Conservation (phyloP, 148 eudicot species). For the Arctostaphylos glauca region DNA sequence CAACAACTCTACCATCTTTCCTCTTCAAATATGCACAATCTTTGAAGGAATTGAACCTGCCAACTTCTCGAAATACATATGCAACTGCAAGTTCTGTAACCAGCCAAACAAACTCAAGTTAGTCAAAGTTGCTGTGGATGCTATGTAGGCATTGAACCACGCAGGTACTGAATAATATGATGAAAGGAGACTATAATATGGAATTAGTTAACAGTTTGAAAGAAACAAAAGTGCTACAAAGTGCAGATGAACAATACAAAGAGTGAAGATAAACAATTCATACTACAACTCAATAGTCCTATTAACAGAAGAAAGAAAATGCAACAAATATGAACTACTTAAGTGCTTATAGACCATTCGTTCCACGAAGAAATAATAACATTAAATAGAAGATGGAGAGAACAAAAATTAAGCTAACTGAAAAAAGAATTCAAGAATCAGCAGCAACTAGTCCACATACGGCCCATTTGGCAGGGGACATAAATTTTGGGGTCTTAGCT, state of each 20-base stretch:
- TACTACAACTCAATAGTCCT: background rate
- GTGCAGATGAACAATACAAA: background rate
- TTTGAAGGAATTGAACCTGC: conserved; percentile 33
- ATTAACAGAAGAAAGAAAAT: background rate
- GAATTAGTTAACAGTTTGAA: background rate
- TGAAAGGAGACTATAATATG: background rate
- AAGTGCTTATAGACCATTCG: background rate
- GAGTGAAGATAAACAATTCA: background rate
- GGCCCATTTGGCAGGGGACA: background rate
- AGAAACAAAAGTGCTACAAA: background rate
- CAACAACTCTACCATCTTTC: conserved; percentile 61
- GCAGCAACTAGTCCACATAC: background rate
- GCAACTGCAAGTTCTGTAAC: conserved; percentile 72
- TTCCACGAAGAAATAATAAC: background rate
- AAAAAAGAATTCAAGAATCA: background rate
- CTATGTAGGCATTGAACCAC: background rate
- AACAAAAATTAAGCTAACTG: background rate
- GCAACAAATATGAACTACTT: background rate
- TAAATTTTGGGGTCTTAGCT: too few relatives aligned
- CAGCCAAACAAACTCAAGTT: conserved; percentile 22
- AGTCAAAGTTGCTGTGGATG: background rate
- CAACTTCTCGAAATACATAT: conserved; percentile 82
- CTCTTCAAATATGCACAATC: conserved; percentile 58
- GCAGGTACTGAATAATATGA: background rate
- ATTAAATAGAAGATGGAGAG: background rate